phyloP scores from a whole-genome alignment of 139 green algal genomes.

The Chloropicon primus region DNA sequence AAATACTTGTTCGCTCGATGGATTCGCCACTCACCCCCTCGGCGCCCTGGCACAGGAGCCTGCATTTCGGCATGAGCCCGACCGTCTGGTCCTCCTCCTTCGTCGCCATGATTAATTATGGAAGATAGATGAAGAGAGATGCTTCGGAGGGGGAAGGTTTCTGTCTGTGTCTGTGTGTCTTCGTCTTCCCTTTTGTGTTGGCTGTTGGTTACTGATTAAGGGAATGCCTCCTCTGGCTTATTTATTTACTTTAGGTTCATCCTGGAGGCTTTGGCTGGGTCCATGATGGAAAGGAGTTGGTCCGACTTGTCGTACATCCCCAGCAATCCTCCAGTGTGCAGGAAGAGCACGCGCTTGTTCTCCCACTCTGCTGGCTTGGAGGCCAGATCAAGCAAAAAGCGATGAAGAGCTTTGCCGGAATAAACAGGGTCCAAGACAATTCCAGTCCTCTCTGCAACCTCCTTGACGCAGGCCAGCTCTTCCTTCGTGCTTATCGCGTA shows the following conservation, averaged over 20 bases:
- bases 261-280: not conserved
- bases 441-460: constrained; percentile 10
- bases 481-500: constrained; percentile 76
- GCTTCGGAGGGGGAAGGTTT: no score
- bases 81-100: not conserved
- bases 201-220: no score
- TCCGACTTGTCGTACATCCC: constrained; percentile 79
- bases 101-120: not conserved
- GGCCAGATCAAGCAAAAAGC: constrained; percentile 52
- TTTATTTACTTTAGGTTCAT: not conserved
- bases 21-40: not conserved
- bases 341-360: constrained; percentile 32
- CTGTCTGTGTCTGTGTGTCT: no score
- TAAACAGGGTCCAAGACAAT: constrained; percentile 79
- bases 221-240: no score
- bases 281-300: constrained; percentile 47
- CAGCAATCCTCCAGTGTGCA: constrained; percentile 22
- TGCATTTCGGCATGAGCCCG: not conserved
- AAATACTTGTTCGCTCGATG: no score
- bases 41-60: not conserved
- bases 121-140: no score
- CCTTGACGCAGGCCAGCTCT: constrained; percentile 52
- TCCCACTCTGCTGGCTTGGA: constrained; percentile 49
- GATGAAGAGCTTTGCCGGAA: constrained; percentile 69
- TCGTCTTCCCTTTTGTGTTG: no score